Base-by-base conservation (phyloP, 2,329 filamentous ascomycete genomes). In the Penicillium sp. region DNA sequence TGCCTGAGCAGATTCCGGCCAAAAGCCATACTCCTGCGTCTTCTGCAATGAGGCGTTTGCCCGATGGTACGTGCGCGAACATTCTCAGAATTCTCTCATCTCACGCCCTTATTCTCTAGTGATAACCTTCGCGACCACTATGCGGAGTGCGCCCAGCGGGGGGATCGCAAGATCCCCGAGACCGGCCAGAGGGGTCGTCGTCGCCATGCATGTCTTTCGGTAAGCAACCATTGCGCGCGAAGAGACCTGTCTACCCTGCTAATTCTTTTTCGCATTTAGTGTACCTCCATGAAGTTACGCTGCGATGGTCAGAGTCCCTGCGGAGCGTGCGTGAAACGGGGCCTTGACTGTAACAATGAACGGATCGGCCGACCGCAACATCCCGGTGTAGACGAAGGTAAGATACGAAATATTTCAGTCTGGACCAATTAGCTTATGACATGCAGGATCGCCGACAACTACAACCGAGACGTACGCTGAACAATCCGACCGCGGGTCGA, bases 71-170 rank as follows among this genome's bases (percentile, higher is more conserved):
- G 72, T 70, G 48, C 43, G 27, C 16, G 46, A 37, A 22, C 29
- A 41, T 14, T 22, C 10, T 9, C 19, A 6, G 19, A 41, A 39
- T 39, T 21, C 3, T 22, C 39, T 22, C 19, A 41, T 9, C 39
- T 41, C 39, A 41, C 10, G 14, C 5, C 39, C 22, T 41, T 13
- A 10, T 21, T 10, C 39, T 41, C n/a, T 11, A 79, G 78, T 62
- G 78, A 80, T 50, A 79, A 79, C 43, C 64, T 80, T 13, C 75
- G 77, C 53, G 77, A 78, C 58, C 78, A 80, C 58, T 80, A 80
- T 59, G 61, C 70, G 8, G 73, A 75, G 56, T 80, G 78, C 55
- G 58, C 71, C 31, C 68, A 74, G 58, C 72, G 78, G 11, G 76
- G 74, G n/a, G 71, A 76, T 61, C 73, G 72, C 35, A 67, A 73